These are phyloP conservation scores for Auriscalpium vulgare DNA, from an alignment of 768 basidiomycete species.

Conservation along the genomic window DNA sequence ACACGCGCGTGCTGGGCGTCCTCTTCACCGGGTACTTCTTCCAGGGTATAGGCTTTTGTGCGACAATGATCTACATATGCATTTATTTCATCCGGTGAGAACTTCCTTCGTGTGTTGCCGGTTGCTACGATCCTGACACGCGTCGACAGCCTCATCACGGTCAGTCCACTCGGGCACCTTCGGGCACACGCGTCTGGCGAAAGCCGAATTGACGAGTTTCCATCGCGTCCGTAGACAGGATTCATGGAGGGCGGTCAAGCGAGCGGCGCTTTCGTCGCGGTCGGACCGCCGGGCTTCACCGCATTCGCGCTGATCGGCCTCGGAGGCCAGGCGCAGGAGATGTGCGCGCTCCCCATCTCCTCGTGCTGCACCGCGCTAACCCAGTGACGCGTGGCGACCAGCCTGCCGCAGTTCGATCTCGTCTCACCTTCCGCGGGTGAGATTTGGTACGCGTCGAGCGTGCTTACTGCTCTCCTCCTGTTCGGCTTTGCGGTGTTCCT, in stretches of 20 bases:
- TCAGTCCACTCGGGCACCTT: slow-evolving; percentile 11
- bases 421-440: slow-evolving; percentile 33
- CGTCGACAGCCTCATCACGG: slow-evolving; percentile 31
- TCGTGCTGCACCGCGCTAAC: background rate
- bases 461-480: slow-evolving; percentile 31
- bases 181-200: background rate
- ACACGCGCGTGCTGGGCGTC: slow-evolving; percentile 32
- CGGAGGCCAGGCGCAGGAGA: slow-evolving; percentile 27
- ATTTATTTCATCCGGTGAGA: slow-evolving; percentile 38
- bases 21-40: slow-evolving; percentile 39
- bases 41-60: slow-evolving; percentile 41
- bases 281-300: slow-evolving; percentile 43
- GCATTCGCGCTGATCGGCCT: slow-evolving; percentile 39
- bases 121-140: background rate
- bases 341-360: slow-evolving; percentile 22
- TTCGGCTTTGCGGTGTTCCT: slow-evolving; percentile 42
- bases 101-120: background rate
- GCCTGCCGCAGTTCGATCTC: slow-evolving; percentile 28
- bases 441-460: slow-evolving; percentile 35
- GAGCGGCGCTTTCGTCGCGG: slow-evolving; percentile 39
- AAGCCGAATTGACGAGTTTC: background rate
- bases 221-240: slow-evolving; percentile 27
- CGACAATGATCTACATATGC: slow-evolving; percentile 43
- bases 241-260: slow-evolving; percentile 41
- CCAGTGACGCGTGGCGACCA: slow-evolving; percentile 6